Conservation (phyloP, 2,329 filamentous ascomycete genomes). For the Sclerotiophoma versabilis region DNA sequence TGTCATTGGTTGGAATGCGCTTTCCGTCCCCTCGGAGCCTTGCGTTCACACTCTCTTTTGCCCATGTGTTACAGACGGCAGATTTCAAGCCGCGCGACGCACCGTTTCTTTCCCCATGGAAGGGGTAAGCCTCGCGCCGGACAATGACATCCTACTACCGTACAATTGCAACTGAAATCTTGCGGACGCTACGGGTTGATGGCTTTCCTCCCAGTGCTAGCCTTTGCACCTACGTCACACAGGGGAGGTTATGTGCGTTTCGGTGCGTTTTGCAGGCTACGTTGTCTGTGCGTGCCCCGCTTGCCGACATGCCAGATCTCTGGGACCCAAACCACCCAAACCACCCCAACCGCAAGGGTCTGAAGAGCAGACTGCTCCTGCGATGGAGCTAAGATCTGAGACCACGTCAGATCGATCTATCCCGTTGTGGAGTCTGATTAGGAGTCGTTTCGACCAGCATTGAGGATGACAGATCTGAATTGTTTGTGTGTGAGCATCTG, state of each 20-base stretch:
- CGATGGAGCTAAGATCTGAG: constrained; percentile 15
- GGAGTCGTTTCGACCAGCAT: not conserved
- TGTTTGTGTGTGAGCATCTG: not conserved
- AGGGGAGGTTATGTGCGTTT: not conserved
- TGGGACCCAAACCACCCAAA: constrained; percentile 13
- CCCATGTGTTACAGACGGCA: constrained; percentile 3
- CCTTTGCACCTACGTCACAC: constrained; percentile 12
- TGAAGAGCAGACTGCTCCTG: not conserved
- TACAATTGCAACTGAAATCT: not conserved
- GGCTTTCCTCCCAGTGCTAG: not conserved
- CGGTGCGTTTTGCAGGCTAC: not conserved
- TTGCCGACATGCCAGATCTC: constrained; percentile 3
- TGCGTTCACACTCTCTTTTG: not conserved
- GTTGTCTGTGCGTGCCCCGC: constrained; percentile 4
- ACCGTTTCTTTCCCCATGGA: not conserved
- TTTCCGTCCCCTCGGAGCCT: constrained; percentile 3
- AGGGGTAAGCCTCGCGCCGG: not conserved
- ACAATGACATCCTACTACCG: not conserved
- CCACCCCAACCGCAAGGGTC: constrained; percentile 6
- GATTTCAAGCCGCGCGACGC: not conserved
- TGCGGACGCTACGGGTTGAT: not conserved
- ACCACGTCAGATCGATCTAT: constrained; percentile 13
- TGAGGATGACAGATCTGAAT: constrained; percentile 1
- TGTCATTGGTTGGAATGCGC: not conserved
- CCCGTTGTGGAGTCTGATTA: constrained; percentile 13